Evolutionary conservation across 805 yeast genomes (phyloP).

Genomic region (Priceomyces carsonii): DNA sequence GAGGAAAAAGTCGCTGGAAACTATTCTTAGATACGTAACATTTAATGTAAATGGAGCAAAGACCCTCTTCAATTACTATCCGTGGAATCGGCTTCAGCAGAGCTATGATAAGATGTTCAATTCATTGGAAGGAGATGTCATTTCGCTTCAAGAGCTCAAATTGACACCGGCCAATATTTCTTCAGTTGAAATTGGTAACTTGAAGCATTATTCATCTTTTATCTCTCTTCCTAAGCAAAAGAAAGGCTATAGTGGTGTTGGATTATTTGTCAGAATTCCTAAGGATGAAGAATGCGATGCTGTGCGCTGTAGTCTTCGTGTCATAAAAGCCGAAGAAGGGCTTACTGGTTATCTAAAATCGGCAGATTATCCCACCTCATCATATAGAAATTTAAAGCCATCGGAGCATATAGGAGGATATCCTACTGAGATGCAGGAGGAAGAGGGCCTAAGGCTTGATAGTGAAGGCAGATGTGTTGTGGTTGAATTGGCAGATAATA

Average conservation of each 20-base stretch:
- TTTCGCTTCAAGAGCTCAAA: constrained; percentile 88
- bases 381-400: constrained; percentile 19
- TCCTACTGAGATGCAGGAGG: constrained; percentile 37
- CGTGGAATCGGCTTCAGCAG: constrained; percentile 62
- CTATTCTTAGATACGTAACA: constrained; percentile 51
- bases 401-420: constrained; percentile 70
- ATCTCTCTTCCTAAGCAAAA: constrained; percentile 65
- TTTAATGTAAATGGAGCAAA: constrained; percentile 87
- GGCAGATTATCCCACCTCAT: constrained; percentile 10
- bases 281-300: constrained; percentile 40
- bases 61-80: constrained; percentile 78
- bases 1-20: constrained; percentile 3
- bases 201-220: constrained; percentile 61
- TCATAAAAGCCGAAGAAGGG: constrained; percentile 86
- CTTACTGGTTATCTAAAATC: constrained; percentile 64
- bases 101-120: constrained; percentile 48
- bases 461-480: constrained; percentile 83
- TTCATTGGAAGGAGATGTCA: constrained; percentile 65
- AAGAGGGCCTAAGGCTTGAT: constrained; percentile 54
- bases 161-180: constrained; percentile 32
- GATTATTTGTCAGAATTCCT: constrained; percentile 67
- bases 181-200: constrained; percentile 47
- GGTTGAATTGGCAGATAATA: constrained; percentile 64
- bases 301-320: constrained; percentile 43
- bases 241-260: constrained; percentile 93